Evolutionary conservation across 257 asterid genomes (phyloP).

Genomic region (Gentiana dahurica): DNA sequence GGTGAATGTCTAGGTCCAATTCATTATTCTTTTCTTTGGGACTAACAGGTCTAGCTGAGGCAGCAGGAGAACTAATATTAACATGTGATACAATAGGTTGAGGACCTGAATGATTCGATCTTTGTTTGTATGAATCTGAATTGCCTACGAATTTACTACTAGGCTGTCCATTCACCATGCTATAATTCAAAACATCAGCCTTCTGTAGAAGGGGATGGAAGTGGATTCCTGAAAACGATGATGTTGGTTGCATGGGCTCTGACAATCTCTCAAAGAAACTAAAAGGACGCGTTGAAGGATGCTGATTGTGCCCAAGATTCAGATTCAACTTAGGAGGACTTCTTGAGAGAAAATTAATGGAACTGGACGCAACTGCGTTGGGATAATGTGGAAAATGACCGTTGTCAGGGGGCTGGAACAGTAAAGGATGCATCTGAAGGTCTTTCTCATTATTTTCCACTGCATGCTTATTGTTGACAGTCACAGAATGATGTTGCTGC

Average conservation of each 20-base stretch:
- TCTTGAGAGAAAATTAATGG: slow-evolving; percentile 50
- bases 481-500: slow-evolving; percentile 28
- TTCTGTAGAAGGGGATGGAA: slow-evolving; percentile 92
- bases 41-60: slow-evolving; percentile 25
- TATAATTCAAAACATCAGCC: slow-evolving; percentile 31
- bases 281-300: slow-evolving; percentile 51
- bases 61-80: slow-evolving; percentile 25
- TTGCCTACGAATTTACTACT: slow-evolving; percentile 23
- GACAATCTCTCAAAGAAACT: slow-evolving; percentile 46
- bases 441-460: slow-evolving; percentile 48
- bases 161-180: slow-evolving; percentile 20
- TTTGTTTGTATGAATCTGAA: slow-evolving; percentile 27
- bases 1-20: slow-evolving; percentile 64
- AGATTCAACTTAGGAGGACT: slow-evolving; percentile 67
- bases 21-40: slow-evolving; percentile 33
- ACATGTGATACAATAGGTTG: slow-evolving; percentile 14
- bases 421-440: slow-evolving; percentile 92
- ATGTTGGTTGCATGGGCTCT: slow-evolving; percentile 36
- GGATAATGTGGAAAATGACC: slow-evolving; percentile 46
- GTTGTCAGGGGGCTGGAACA: slow-evolving; percentile 65
- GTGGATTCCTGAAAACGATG: slow-evolving; percentile 35
- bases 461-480: slow-evolving; percentile 19
- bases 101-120: slow-evolving; percentile 17
- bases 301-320: slow-evolving; percentile 65
- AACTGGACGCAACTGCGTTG: slow-evolving; percentile 27